Conservation (phyloP, 352 stramenopile genomes). For the Plasmopara halstedii region DNA sequence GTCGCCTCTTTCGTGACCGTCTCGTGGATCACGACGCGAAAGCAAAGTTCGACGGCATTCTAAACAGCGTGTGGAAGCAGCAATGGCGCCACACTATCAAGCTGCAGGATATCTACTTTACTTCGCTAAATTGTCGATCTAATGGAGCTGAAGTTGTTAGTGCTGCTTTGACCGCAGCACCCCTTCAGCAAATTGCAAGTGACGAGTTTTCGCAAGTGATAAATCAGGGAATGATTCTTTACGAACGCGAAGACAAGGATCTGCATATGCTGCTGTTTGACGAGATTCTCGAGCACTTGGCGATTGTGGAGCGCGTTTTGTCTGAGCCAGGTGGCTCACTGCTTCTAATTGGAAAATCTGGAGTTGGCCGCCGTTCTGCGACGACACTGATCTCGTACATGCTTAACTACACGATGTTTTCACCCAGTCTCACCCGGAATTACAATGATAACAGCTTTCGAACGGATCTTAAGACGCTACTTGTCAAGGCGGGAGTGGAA, state of each 20-base stretch:
- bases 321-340: conserved; percentile 82
- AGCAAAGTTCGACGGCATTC: conserved; percentile 77
- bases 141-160: conserved; percentile 6
- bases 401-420: conserved; percentile 83
- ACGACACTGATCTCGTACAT: conserved; percentile 85
- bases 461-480: conserved; percentile 82
- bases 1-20: conserved; percentile 85
- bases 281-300: conserved; percentile 88
- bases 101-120: conserved; percentile 84
- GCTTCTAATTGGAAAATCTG: conserved; percentile 83
- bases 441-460: conserved; percentile 75
- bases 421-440: conserved; percentile 65
- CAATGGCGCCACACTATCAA: conserved; percentile 76
- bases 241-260: conserved; percentile 92
- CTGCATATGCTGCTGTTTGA: conserved; percentile 91
- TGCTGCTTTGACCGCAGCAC: conserved; percentile 14
- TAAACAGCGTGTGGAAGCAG: conserved; percentile 79
- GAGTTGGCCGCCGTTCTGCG: conserved; percentile 82
- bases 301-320: conserved; percentile 85
- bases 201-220: conserved; percentile 86
- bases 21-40: conserved; percentile 78
- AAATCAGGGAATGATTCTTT: conserved; percentile 87
- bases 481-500: conserved; percentile 82
- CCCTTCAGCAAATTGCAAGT: conserved; percentile 48
- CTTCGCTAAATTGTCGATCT: conserved; percentile 51